These are phyloP conservation scores for Mortierella sp. DNA, from an alignment of 371 early-diverging fungal species.

Conservation along the genomic window DNA sequence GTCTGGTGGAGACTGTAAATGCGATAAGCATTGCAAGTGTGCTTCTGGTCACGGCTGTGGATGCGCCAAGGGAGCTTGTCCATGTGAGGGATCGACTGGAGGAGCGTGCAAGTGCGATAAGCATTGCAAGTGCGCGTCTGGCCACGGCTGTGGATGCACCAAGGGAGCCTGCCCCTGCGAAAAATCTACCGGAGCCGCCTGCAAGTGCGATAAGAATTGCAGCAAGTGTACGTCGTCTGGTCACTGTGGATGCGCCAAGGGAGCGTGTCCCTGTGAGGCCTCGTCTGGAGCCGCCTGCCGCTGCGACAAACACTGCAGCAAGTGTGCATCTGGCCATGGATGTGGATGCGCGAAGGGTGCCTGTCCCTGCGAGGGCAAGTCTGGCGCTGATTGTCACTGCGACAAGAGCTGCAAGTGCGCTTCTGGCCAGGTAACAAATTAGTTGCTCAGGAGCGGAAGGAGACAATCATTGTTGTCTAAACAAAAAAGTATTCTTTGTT, in stretches of 20 bases:
- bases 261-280: slow-evolving; percentile 39
- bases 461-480: not conserved
- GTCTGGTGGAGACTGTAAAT: slow-evolving; percentile 40
- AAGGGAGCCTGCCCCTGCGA: slow-evolving; percentile 11
- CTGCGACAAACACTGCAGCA: slow-evolving; percentile 32
- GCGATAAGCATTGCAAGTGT: slow-evolving; percentile 24
- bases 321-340: slow-evolving; percentile 20
- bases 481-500: not conserved
- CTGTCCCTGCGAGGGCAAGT: not conserved
- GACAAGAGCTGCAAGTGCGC: not conserved
- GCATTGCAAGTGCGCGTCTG: slow-evolving; percentile 32
- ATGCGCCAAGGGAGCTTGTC: slow-evolving; percentile 39
- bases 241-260: slow-evolving; percentile 25
- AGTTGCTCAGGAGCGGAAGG: not conserved
- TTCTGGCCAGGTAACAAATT: not conserved
- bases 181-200: not conserved
- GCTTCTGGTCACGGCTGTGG: slow-evolving; percentile 20
- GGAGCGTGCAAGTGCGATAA: slow-evolving; percentile 41
- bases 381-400: not conserved
- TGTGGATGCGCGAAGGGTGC: slow-evolving; percentile 29
- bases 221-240: slow-evolving; percentile 24
- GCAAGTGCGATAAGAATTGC: slow-evolving; percentile 19
- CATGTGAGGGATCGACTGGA: slow-evolving; percentile 28
- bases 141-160: slow-evolving; percentile 25
- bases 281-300: slow-evolving; percentile 33